These are phyloP conservation scores for Ogataea trehaloabstinens DNA, from an alignment of 805 yeast genomes.

Conservation along the genomic window DNA sequence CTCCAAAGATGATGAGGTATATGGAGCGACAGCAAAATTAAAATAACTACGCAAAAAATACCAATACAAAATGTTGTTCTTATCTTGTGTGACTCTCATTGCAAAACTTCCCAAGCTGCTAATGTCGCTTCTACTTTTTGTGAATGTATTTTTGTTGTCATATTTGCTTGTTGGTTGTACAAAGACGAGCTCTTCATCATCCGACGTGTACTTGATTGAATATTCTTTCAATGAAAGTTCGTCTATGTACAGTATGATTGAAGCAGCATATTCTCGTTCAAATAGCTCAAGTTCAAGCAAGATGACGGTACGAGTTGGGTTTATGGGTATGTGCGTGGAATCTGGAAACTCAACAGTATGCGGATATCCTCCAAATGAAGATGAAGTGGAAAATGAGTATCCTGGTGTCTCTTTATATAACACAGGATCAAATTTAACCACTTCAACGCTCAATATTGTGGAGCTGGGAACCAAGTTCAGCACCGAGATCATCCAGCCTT, in stretches of 20 bases:
- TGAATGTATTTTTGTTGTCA: constrained; percentile 48
- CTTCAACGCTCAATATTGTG: constrained; percentile 42
- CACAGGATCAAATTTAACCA: constrained; percentile 30
- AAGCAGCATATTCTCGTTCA: constrained; percentile 33
- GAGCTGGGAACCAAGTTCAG: constrained; percentile 45
- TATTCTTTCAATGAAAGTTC: constrained; percentile 48
- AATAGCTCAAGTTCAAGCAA: constrained; percentile 36
- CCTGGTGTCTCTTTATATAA: constrained; percentile 36
- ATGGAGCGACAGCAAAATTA: too few relatives aligned
- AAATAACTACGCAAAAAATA: too few relatives aligned
- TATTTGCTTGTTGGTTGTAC: constrained; percentile 60
- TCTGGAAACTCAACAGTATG: constrained; percentile 35
- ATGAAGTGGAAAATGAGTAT: constrained; percentile 17
- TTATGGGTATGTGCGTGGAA: constrained; percentile 54
- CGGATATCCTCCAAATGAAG: constrained; percentile 19
- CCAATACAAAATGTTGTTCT: neutral
- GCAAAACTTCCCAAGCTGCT: constrained; percentile 43
- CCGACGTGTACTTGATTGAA: constrained; percentile 49
- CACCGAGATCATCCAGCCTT: constrained; percentile 51
- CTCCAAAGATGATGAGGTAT: too few relatives aligned
- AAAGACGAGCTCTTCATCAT: constrained; percentile 37
- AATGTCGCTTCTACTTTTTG: constrained; percentile 41
- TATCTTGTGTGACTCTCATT: constrained; percentile 11
- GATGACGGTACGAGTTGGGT: constrained; percentile 51
- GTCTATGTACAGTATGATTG: constrained; percentile 38